These are phyloP conservation scores for Coemansia sp. DNA, from an alignment of 192 early-diverging fungal genomes.

Conservation along the genomic window DNA sequence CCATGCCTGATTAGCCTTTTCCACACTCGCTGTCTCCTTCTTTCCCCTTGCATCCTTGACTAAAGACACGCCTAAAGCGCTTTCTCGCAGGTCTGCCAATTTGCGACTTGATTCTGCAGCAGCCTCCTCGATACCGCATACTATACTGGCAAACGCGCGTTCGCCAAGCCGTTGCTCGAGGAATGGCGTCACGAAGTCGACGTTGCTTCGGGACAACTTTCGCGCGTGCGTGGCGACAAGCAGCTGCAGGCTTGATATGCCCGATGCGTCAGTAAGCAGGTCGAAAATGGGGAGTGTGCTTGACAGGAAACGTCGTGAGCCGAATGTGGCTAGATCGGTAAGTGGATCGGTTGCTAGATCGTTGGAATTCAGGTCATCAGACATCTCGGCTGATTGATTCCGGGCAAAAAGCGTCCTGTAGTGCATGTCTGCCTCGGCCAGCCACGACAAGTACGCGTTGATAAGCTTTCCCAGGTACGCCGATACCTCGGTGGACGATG, in stretches of 20 bases:
- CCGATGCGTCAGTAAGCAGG: conserved; percentile 37
- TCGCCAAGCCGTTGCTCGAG: conserved; percentile 29
- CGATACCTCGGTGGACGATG: conserved; percentile 22
- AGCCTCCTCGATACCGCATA: conserved; percentile 26
- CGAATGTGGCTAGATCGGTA: conserved; percentile 32
- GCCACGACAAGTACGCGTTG: conserved; percentile 41
- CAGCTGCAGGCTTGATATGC: conserved; percentile 24
- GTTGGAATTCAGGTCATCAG: background rate
- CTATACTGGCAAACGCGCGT: conserved; percentile 47
- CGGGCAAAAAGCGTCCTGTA: conserved; percentile 38
- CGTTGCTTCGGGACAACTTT: conserved; percentile 18
- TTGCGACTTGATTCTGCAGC: conserved; percentile 16
- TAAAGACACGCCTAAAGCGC: background rate
- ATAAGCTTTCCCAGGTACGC: conserved; percentile 38
- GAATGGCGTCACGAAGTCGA: conserved; percentile 33
- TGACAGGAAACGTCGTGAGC: conserved; percentile 28
- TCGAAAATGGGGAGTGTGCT: conserved; percentile 21
- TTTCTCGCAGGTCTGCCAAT: conserved; percentile 7
- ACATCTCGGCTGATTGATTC: background rate
- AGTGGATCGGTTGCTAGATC: conserved; percentile 15
- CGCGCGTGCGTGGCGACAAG: conserved; percentile 31
- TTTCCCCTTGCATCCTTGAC: background rate
- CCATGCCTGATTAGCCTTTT: conserved; percentile 11
- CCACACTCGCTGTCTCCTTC: background rate
- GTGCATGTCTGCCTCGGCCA: conserved; percentile 43